Evolutionary conservation across 768 basidiomycete genomes (phyloP), one percentile per base, ranked within the genome.

Genomic region (Amanita phalloides): DNA sequence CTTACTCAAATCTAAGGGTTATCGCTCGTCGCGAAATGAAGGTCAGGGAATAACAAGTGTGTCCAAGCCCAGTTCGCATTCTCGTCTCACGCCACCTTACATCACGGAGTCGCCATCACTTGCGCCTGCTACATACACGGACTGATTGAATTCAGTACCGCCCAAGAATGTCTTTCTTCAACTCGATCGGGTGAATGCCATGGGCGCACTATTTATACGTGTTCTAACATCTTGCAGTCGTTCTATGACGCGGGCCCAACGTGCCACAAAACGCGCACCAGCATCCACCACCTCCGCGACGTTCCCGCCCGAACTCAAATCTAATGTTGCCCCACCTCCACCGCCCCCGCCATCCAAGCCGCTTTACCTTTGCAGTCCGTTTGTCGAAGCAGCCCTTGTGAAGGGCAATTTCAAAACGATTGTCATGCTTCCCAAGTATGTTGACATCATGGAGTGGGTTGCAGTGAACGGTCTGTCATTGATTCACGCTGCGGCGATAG

Each of bases 401-500:
- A 98, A 96, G 65, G 96, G 77, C 23, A 95, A 93, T 65, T 98
- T 97, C 74, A 97, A 97, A 71, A 97, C 94, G 1, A 97, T 99
- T 58, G 93, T 97, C 44, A 75, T 78, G 73, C 78, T 94, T 30
- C 96, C 96, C 14, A 96, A 95, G 64, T 97, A 95, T 62, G 90
- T 93, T n/a, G 91, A 96, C 68, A 87, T 93, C 49, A 95, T 92
- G 81, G 93, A 97, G 67, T 97, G 93, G 93, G 93, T 97, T 35
- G 76, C 77, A 28, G 73, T 77, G 47, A 78, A 77, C 58, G 78
- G 93, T 97, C 59, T 61, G 86, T 75, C 51, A 9, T 26, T 21
- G 7, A 38, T 37, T 7, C 36, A 13, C 32, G n/a, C 21, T 5
- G 28, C 28, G 23, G 32, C 10, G 38, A 8, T 23, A 37, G 23